phyloP scores from a whole-genome alignment of 345 rosid genomes.

The Excoecaria cochinchinensis region DNA sequence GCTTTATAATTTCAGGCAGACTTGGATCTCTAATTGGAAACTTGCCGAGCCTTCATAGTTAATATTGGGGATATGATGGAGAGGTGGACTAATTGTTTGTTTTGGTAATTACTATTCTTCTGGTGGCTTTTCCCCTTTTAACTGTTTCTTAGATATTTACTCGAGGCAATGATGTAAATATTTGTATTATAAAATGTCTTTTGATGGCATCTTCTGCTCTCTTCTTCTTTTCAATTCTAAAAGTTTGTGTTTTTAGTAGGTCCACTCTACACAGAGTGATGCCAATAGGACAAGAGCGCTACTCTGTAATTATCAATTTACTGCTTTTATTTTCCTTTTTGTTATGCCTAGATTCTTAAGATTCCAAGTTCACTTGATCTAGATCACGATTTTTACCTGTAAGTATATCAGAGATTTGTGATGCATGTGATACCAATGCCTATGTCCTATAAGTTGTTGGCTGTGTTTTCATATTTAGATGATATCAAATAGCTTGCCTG shows the following conservation, averaged over 20 bases:
- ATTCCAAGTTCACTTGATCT: neutral
- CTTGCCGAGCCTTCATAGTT: no score
- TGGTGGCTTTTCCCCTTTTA: no score
- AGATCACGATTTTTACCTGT: neutral
- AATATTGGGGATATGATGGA: no score
- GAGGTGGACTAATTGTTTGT: no score
- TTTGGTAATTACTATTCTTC: no score
- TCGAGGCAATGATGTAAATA: no score
- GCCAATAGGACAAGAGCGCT: conserved; percentile 70
- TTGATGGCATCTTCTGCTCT: no score
- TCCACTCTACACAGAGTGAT: conserved; percentile 85
- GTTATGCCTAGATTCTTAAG: neutral
- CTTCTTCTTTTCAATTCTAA: neutral
- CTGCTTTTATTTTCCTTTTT: neutral
- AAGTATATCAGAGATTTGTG: neutral
- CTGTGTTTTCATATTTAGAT: neutral
- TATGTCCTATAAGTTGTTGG: neutral
- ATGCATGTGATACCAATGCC: neutral
- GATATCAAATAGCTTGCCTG: neutral
- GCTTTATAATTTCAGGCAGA: no score
- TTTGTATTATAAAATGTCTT: no score
- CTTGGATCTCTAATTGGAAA: no score
- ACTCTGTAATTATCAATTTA: conserved; percentile 47
- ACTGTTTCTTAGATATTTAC: no score
- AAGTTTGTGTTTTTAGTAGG: conserved; percentile 31